Base-by-base conservation (phyloP, 257 asterid genomes). In the Ocimum tenuiflorum region DNA sequence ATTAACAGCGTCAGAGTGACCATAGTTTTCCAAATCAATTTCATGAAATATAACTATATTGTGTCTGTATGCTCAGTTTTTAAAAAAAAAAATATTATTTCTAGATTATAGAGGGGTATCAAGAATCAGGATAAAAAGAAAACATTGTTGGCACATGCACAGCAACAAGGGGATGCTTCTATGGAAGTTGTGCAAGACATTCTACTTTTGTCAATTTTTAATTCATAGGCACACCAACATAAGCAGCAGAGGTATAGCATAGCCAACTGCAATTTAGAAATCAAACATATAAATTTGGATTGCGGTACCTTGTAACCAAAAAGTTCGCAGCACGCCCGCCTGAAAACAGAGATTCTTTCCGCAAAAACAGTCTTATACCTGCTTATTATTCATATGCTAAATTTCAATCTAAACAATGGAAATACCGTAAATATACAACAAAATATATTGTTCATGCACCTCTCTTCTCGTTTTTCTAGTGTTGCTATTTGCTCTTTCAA, bases 281-380 rank as follows among this genome's bases (percentile, higher is more conserved):
- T 17, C 36, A 73, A 48, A 63, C 18, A 59, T 43, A 62, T 53
- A 54, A 63, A 39, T 31, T 3, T 50, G 66, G 70, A 31, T 77
- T 60, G 56, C 11, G 35, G 53, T 89, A 92, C 97, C 99, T 92
- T 87, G 85, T 92, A 92, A 73, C 97, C 99, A 73, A 92, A 92
- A 66, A 89, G 97, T 71, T 87, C 99, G 75, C 97, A 89, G 84
- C 99, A 92, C 19, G 99, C 99, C 75, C 95, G 86, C 79, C 99
- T 82, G 75, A 92, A 92, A 65, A 92, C 99, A 60, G 99, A 89
- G 67, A 92, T 92, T 80, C 95, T 77, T 73, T 92, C 99, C 1
- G 97, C 97, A 79, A 92, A 92, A 63, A 89, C 99, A 24, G 96
- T 79, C 87, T 84, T 89, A 85, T 92, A 89, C 76, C 99, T 92